These are phyloP conservation scores for Recurvomyces mirabilis DNA, from an alignment of 495 filamentous ascomycete genomes.

Conservation along the genomic window DNA sequence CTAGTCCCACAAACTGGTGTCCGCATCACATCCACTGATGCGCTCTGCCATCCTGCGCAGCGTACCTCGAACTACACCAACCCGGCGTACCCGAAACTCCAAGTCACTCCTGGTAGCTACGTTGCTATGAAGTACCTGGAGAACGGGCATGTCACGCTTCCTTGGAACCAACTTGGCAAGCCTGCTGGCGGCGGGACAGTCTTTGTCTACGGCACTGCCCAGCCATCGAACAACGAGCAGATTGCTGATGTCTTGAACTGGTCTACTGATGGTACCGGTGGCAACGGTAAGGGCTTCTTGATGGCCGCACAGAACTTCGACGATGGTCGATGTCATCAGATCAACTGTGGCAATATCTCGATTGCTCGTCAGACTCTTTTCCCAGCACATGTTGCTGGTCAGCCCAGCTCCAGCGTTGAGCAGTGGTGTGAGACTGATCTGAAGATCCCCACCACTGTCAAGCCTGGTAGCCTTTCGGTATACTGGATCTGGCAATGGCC, in stretches of 20 bases:
- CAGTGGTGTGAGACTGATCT: conserved; percentile 73
- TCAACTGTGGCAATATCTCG: conserved; percentile 44
- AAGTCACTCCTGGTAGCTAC: conserved; percentile 53
- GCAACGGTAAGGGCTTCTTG: conserved; percentile 60
- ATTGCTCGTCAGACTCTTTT: conserved; percentile 40
- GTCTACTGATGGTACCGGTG: conserved; percentile 65
- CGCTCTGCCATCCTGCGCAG: conserved; percentile 47
- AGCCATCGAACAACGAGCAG: conserved; percentile 49
- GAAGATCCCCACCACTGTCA: conserved; percentile 47
- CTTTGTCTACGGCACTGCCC: conserved; percentile 70
- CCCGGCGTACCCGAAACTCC: conserved; percentile 47
- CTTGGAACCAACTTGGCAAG: conserved; percentile 46
- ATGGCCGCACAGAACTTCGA: conserved; percentile 67
- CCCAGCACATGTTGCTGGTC: conserved; percentile 30
- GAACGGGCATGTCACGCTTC: conserved; percentile 76
- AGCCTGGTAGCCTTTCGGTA: conserved; percentile 52
- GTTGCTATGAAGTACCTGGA: conserved; percentile 69
- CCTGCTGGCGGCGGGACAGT: conserved; percentile 61
- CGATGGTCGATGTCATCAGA: conserved; percentile 74
- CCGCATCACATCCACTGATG: conserved; percentile 32
- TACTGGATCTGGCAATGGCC: conserved; percentile 97
- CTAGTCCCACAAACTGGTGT: conserved; percentile 38
- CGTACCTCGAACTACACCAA: conserved; percentile 41
- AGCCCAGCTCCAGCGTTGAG: conserved; percentile 27
- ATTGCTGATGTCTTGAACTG: conserved; percentile 64